phyloP scores from a whole-genome alignment of 345 rosid species.

The Lagerstroemia speciosa region DNA sequence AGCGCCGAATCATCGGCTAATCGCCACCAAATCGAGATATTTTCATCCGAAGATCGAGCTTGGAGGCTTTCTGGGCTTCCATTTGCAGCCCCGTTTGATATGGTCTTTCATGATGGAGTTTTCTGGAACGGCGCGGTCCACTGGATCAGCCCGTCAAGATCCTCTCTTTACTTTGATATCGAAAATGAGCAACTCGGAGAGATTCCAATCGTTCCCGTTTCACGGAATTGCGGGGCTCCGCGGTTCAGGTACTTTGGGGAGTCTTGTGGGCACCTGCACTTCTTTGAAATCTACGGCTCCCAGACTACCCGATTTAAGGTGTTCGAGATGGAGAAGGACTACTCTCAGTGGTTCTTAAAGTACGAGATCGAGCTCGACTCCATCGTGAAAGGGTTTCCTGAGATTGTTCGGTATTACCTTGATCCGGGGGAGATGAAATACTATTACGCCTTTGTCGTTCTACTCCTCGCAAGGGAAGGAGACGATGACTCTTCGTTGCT shows the following conservation, averaged over 20 bases:
- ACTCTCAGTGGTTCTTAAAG: conserved; percentile 19
- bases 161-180: conserved; percentile 17
- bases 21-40: conserved; percentile 17
- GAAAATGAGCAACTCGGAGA: conserved; percentile 5
- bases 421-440: conserved; percentile 5
- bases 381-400: conserved; percentile 11
- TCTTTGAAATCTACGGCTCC: conserved; percentile 17
- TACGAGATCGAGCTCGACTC: conserved; percentile 16
- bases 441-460: conserved; percentile 14
- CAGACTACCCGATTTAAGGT: conserved; percentile 12
- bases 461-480: conserved; percentile 14
- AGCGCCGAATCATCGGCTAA: conserved; percentile 1
- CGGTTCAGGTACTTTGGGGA: conserved; percentile 18
- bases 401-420: conserved; percentile 15
- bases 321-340: conserved; percentile 18
- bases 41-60: conserved; percentile 10
- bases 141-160: conserved; percentile 22
- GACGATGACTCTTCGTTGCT: conserved; percentile 12
- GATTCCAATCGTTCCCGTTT: conserved; percentile 12
- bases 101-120: conserved; percentile 20
- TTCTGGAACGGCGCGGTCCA: conserved; percentile 25
- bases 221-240: conserved; percentile 9
- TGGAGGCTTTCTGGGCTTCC: conserved; percentile 24
- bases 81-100: conserved; percentile 14
- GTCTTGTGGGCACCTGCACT: conserved; percentile 19